phyloP scores from a whole-genome alignment of 768 basidiomycete genomes.

The Fistulinella prunicolor region DNA sequence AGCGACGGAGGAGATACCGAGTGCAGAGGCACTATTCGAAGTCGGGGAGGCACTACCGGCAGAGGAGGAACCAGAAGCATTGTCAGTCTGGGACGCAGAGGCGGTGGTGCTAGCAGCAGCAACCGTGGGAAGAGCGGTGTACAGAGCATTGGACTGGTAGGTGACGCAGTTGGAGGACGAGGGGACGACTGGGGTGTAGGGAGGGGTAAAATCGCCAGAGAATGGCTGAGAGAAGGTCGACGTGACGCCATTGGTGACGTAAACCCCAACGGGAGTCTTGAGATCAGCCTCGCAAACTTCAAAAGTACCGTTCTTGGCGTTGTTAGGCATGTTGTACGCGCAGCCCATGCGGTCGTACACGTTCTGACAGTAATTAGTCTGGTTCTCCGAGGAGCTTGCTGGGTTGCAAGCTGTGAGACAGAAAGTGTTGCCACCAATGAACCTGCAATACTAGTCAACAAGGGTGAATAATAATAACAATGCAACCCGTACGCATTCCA shows the following conservation, averaged over 20 bases:
- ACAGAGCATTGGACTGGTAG: constrained; percentile 37
- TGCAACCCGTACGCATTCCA: constrained; percentile 61
- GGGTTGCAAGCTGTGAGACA: constrained; percentile 76
- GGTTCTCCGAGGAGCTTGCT: constrained; percentile 34
- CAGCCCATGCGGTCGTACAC: constrained; percentile 72
- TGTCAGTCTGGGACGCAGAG: constrained; percentile 10
- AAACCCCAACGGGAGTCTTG: constrained; percentile 59
- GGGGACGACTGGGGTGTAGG: constrained; percentile 41
- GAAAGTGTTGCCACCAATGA: constrained; percentile 63
- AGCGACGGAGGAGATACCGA: constrained; percentile 33
- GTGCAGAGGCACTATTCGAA: constrained; percentile 19
- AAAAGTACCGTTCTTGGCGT: constrained; percentile 55
- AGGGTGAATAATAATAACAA: background rate
- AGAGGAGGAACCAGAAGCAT: constrained; percentile 11
- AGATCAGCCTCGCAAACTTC: constrained; percentile 64
- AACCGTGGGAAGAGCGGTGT: constrained; percentile 22
- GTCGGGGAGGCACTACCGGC: constrained; percentile 17
- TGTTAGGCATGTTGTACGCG: constrained; percentile 67
- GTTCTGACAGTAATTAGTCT: constrained; percentile 62
- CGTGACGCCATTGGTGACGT: constrained; percentile 39
- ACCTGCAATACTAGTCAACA: constrained; percentile 30
- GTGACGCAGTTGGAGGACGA: constrained; percentile 45
- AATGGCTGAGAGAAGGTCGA: constrained; percentile 44
- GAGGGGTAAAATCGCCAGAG: constrained; percentile 30
- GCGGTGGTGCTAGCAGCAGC: background rate